A percentile compares a stretch with the other conserved stretches of the same genome.
Conservation (phyloP, 805 yeast genomes). For the Metschnikowia peoriensis region DNA sequence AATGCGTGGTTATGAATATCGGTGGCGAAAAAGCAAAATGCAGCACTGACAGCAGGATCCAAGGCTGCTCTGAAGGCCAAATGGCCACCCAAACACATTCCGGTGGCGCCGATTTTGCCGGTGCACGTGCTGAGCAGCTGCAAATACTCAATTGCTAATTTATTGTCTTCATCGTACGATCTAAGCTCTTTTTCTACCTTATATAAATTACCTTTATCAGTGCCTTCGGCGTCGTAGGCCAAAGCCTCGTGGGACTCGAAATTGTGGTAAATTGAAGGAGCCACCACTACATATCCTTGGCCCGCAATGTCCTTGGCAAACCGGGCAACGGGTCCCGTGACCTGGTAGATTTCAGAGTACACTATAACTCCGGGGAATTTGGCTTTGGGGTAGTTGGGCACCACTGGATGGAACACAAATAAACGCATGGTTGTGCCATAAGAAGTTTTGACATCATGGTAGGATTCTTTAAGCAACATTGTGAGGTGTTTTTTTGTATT, state of each 20-base stretch:
- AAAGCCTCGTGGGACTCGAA: conserved; percentile 63
- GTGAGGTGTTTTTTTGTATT: background rate
- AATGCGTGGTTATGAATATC: conserved; percentile 70
- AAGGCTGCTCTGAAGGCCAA: conserved; percentile 69
- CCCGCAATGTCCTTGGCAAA: conserved; percentile 78
- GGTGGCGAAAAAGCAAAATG: conserved; percentile 77
- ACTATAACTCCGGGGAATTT: conserved; percentile 80
- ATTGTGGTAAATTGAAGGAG: conserved; percentile 78
- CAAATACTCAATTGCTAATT: conserved; percentile 61
- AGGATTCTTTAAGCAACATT: conserved; percentile 70
- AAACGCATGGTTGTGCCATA: conserved; percentile 66
- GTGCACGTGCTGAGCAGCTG: conserved; percentile 57
- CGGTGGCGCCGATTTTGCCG: conserved; percentile 77
- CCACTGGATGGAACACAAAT: conserved; percentile 62
- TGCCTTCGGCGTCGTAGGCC: conserved; percentile 68
- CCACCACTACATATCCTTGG: conserved; percentile 75
- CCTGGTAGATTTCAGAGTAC: conserved; percentile 80
- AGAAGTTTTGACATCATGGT: conserved; percentile 63
- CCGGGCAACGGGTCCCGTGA: conserved; percentile 76
- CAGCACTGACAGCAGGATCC: conserved; percentile 62
- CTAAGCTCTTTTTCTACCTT: conserved; percentile 64
- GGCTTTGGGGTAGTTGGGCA: conserved; percentile 72
- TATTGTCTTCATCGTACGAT: conserved; percentile 76
- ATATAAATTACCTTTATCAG: conserved; percentile 68
- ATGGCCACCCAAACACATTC: conserved; percentile 88